Percentiles rank a stretch among this genome's conserved stretches.
These are phyloP conservation scores for Melastoma malabathricum DNA, from an alignment of 345 rosid species.

Conservation along the genomic window DNA sequence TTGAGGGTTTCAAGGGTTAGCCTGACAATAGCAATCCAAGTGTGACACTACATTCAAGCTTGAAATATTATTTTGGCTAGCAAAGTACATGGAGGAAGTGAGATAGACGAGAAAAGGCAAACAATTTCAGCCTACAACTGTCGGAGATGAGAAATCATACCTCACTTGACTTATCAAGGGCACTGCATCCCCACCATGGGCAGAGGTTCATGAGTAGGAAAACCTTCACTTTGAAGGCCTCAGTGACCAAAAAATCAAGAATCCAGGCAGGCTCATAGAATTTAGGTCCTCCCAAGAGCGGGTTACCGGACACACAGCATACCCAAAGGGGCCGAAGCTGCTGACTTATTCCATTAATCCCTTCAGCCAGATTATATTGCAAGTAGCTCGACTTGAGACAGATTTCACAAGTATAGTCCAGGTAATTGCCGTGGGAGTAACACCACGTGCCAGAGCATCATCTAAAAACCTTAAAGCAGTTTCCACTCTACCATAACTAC, in stretches of 20 bases:
- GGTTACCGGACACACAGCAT: not conserved
- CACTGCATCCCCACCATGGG: too few species aligned
- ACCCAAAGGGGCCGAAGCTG: not conserved
- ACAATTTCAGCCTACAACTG: too few species aligned
- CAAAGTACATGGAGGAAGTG: too few species aligned
- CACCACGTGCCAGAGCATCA: slow-evolving; percentile 52
- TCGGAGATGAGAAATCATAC: too few species aligned
- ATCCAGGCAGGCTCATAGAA: not conserved
- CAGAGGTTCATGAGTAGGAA: too few species aligned
- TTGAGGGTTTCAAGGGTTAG: too few species aligned
- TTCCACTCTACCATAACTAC: slow-evolving; percentile 44
- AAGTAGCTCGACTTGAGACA: slow-evolving; percentile 19
- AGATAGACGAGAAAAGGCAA: too few species aligned
- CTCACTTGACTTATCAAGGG: too few species aligned
- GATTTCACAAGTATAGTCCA: slow-evolving; percentile 85
- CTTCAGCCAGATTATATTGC: not conserved
- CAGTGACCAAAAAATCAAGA: not conserved
- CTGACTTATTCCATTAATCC: slow-evolving; percentile 1
- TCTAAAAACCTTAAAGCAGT: slow-evolving; percentile 50
- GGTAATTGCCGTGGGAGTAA: slow-evolving; percentile 45
- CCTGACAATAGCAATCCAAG: too few species aligned
- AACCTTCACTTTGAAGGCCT: too few species aligned
- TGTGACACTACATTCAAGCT: too few species aligned
- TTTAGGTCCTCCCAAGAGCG: not conserved
- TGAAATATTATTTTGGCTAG: too few species aligned